Evolutionary conservation across 352 stramenopile genomes (phyloP), one percentile per base, ranked within the genome.

Genomic region (Phytophthora agathidicida): DNA sequence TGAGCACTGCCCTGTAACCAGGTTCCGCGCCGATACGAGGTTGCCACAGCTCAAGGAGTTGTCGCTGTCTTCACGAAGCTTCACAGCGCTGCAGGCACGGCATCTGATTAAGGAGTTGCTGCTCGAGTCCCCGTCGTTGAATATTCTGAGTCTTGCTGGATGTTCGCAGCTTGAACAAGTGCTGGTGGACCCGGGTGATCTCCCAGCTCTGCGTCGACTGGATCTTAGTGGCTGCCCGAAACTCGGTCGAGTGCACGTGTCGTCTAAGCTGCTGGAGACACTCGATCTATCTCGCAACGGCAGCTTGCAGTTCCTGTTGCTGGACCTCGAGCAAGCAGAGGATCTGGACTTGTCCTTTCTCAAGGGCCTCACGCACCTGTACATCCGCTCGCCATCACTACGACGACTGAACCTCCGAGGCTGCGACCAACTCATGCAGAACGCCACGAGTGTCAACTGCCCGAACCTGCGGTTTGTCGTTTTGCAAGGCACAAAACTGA

Each of bases 121-220:
- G 0, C 10, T 19, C 5, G n/a, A 16, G 7, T 74, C 65, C 3
- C 47, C 58, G 27, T 22, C 24, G 11, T 55, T 93, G 10, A 19
- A 68, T 22, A 20, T 30, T 0, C 42, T 93, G 24, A 56, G 64
- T 43, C 52, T 93, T 5, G 59, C 68, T 7, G 60, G 75, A 5
- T 93, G 78, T 22, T 73, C 68, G 11, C 68, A 75, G n/a, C 43
- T 93, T 3, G 72, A 89, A 38, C 72, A 89, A 20, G 32, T 93
- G 8, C 32, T 86, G 8, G 61, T 93, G 20, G 73, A 91, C 26
- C 65, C 75, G 13, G 51, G 46, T 16, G 80, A 93, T 11, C 53
- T 93, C 3, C 83, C 79, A 9, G 22, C 46, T 19, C 68, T 93
- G 2, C 60, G 38, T 11, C 62, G 28, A 20, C 65, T 93, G 6